Evolutionary conservation across 2,329 filamentous ascomycete genomes (phyloP).

Genomic region (Sporothrix mexicana): DNA sequence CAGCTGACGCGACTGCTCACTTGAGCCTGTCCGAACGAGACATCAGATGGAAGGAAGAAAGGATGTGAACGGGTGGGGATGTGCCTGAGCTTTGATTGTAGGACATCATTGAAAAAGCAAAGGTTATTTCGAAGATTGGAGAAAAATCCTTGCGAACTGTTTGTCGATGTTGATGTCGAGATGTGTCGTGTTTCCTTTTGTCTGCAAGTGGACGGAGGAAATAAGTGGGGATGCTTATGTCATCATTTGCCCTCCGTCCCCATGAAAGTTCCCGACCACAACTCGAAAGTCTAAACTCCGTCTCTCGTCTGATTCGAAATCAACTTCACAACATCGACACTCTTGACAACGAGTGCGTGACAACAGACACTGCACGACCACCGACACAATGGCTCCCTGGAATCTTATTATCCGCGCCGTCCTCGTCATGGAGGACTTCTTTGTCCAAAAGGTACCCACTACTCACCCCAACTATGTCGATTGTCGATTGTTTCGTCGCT

Average conservation of each 20-base stretch:
- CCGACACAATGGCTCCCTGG: slow-evolving; percentile 37
- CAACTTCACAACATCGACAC: background rate
- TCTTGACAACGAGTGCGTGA: too few species aligned
- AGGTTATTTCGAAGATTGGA: background rate
- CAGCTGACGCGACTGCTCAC: background rate
- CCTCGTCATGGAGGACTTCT: slow-evolving; percentile 35
- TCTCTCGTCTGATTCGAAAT: background rate
- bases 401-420: slow-evolving; percentile 33
- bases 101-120: background rate
- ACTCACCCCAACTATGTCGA: too few species aligned
- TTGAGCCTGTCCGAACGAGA: background rate
- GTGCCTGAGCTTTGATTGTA: too few species aligned
- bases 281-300: background rate
- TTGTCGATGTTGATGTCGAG: background rate
- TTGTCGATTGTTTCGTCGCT: background rate
- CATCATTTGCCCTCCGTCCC: background rate
- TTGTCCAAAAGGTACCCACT: slow-evolving; percentile 38
- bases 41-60: too few species aligned
- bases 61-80: too few species aligned
- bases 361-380: background rate
- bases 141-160: background rate
- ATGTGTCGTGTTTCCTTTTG: slow-evolving; percentile 1
- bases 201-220: background rate
- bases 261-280: background rate
- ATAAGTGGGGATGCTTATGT: background rate